Conservation (phyloP, 225 moss, liverwort and hornwort genomes). For the Pseudisothecium myosuroides region DNA sequence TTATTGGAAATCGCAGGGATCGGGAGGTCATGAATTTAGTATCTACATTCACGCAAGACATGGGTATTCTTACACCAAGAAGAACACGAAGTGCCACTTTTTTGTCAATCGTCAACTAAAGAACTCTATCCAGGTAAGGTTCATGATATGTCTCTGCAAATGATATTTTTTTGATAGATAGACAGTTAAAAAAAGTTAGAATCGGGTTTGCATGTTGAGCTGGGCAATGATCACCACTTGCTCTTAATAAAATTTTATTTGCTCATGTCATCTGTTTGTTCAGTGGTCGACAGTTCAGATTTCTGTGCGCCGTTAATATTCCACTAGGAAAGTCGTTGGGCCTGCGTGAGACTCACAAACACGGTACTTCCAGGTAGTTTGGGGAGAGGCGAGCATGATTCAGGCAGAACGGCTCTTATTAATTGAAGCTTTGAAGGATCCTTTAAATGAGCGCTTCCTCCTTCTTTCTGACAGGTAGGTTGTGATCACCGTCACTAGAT, state of each 20-base stretch:
- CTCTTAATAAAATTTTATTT: background rate
- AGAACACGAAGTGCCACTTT: constrained; percentile 33
- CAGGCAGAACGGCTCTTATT: constrained; percentile 87
- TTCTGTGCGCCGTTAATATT: background rate
- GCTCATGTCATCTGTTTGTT: background rate
- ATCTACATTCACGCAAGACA: constrained; percentile 47
- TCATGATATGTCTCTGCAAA: background rate
- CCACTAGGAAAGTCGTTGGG: background rate
- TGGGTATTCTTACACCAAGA: constrained; percentile 20
- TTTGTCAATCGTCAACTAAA: constrained; percentile 41
- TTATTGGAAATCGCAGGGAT: constrained; percentile 15
- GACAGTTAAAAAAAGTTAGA: background rate
- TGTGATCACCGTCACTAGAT: background rate
- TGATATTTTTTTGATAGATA: background rate
- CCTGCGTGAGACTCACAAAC: background rate
- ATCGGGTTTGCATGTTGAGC: background rate
- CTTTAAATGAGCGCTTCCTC: constrained; percentile 75
- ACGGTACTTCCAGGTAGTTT: constrained; percentile 62
- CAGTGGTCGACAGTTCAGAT: background rate
- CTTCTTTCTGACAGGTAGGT: constrained; percentile 79
- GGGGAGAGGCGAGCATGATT: constrained; percentile 97
- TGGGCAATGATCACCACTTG: background rate
- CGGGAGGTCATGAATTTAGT: constrained; percentile 26
- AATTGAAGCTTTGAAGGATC: constrained; percentile 61
- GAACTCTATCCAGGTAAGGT: constrained; percentile 27